Base-by-base conservation (phyloP, 306 rosid genomes). In the Prunus padus region DNA sequence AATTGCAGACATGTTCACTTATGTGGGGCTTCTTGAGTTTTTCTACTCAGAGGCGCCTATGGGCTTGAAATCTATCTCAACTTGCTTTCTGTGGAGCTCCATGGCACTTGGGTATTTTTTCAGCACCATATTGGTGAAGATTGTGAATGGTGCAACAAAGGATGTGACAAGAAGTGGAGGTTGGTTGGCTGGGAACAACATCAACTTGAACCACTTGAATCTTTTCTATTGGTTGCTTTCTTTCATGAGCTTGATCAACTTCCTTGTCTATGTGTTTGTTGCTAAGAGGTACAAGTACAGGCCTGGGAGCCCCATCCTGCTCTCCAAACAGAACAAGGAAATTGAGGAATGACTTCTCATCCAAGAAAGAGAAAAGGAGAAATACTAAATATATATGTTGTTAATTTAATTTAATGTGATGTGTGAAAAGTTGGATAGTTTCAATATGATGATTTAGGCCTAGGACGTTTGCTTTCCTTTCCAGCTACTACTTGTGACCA, bases 21-120 rank as follows among this genome's bases (percentile, higher is more conserved):
- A 92, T 33, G 86, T 95, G 8, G 98, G 98, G 1, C 77, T 95
- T 14, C 96, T 95, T 4, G 87, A 95, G 81, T 95, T 92, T 65
- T 95, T 95, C 92, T 92, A 95, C 63, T 92, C 98, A 3, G 97
- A 95, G 85, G 92, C 96, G 23, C 98, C 98, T 11, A 82, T 82
- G 42, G 79, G 78, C 16, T 85, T 95, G 8, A 95, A 95, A 73
- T 92, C 98, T 15, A 81, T 91, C 18, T 90, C 97, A 5, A 90
- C 93, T 19, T 95, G 96, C 86, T 95, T 95, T 77, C 90, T 95
- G 0, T 92, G 98, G 98, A 78, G 47, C 69, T 95, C 98, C 2
- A 92, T 95, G 98, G 98, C 96, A 5, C 73, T 92, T 18, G 98
- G 98, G 18, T 95, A 95, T 70, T 95, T 66, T 63, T 65, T 81